Base-by-base conservation (phyloP, 2,329 filamentous ascomycete genomes). In the Emydomyces testavorans region DNA sequence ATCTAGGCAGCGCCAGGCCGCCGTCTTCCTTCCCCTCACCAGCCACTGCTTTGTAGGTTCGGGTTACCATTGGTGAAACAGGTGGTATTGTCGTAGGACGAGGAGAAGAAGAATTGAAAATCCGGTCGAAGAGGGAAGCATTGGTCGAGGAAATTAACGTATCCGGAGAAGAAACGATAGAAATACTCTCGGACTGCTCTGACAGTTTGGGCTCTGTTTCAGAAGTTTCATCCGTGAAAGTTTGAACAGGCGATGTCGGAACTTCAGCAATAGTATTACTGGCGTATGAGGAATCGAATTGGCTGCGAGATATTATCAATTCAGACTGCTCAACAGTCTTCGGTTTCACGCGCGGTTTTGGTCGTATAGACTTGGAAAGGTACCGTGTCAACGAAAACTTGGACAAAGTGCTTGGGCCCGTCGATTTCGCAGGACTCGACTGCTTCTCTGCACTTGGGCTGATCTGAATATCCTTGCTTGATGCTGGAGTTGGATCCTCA, bases 1-100 rank as follows among this genome's bases (percentile, higher is more conserved):
- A 81, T 73, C 89, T 89, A 7, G 68, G 69, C 65, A 85, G 79
- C 39, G 78, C 77, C 53, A 74, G 69, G 50, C 70, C 71, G 78
- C 83, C 79, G 77, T 85, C 62, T 20, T 62, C 50, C 31, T 62
- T 62, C 48, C 55, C 55, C 20, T 58, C 56, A 53, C 60, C 60
- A 24, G 65, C 61, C 65, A 70, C 70, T 26, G 42, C 50, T 49
- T 49, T 31, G 26, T 24, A 20, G 20, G 39, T 18, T 44, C 35
- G 34, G 28, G 36, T n/a, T 11, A 37, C 34, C 21, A 41, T 52
- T 26, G 40, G 31, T 16, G 47, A n/a, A 2, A 28, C 15, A 7
- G 39, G 23, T 8, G 38, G 23, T 11, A 32, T 43, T 36, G 38
- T 29, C 23, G 35, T 42, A 24, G 18, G 46, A 26, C 13, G 28